These are phyloP conservation scores for Rhododendron williamsianum DNA, from an alignment of 148 eudicot genomes.

Conservation along the genomic window DNA sequence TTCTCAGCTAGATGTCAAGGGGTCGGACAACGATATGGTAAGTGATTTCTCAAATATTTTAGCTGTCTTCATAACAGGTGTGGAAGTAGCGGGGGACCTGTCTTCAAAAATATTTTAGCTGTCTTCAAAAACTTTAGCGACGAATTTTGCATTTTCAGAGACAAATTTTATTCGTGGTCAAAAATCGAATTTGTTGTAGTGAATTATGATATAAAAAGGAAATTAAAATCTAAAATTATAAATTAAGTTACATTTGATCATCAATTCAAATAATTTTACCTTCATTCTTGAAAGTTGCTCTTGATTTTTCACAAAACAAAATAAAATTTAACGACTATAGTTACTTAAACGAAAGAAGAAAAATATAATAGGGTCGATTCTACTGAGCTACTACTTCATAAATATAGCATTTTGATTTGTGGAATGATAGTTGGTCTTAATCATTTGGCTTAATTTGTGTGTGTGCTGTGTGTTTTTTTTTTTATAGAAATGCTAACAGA, in stretches of 20 bases:
- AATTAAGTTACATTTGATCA: no score
- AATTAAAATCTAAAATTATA: no score
- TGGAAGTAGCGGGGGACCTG: background rate
- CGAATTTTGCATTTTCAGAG: no score
- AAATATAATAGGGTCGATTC: background rate
- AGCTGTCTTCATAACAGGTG: background rate
- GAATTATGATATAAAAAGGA: no score
- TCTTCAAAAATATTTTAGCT: background rate
- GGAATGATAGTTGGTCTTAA: background rate
- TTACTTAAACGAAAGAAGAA: no score
- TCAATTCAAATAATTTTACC: no score
- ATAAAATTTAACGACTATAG: no score
- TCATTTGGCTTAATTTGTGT: background rate
- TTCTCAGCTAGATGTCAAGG: conserved; percentile 72
- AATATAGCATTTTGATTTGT: background rate
- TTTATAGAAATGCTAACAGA: conserved; percentile 37
- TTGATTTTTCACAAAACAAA: no score
- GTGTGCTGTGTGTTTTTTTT: background rate
- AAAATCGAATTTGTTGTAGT: no score
- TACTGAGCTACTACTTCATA: background rate
- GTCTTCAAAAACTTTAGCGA: background rate
- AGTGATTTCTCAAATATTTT: background rate
- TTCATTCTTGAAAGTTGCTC: no score
- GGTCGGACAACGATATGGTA: conserved; percentile 56
- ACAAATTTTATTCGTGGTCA: no score